phyloP scores from a whole-genome alignment of 2,329 filamentous ascomycete genomes.

The Macrophomina phaseolina region DNA sequence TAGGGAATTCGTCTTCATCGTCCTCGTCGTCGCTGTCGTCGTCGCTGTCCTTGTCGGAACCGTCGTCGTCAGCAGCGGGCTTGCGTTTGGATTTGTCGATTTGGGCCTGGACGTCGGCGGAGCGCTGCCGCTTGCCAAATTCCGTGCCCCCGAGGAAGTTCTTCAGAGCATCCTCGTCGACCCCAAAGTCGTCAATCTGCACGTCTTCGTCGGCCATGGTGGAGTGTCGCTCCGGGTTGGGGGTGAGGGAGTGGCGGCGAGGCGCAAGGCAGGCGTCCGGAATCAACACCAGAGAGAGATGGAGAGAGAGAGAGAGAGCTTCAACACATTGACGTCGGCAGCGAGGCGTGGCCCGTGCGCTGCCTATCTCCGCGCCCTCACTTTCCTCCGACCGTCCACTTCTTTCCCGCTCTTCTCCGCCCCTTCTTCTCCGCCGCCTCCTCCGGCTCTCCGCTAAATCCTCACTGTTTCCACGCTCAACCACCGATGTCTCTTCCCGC shows the following conservation, averaged over 20 bases:
- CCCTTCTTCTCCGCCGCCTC: background rate
- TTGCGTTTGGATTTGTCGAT: constrained; percentile 77
- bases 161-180: constrained; percentile 71
- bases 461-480: background rate
- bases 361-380: background rate
- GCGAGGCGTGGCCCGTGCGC: background rate
- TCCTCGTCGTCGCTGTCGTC: constrained; percentile 62
- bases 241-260: background rate
- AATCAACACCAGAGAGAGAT: constrained; percentile 1
- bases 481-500: background rate
- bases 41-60: constrained; percentile 40
- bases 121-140: constrained; percentile 82
- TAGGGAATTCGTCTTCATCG: constrained; percentile 86
- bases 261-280: background rate
- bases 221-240: background rate
- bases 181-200: constrained; percentile 16
- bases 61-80: constrained; percentile 29
- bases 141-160: constrained; percentile 75
- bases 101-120: constrained; percentile 77
- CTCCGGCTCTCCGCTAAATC: background rate
- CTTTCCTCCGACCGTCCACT: background rate
- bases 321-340: constrained; percentile 7
- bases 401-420: background rate
- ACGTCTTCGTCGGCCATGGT: constrained; percentile 22
- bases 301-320: too few species aligned